Base-by-base conservation (phyloP, 805 yeast genomes). In the Candida rishiriensis region DNA sequence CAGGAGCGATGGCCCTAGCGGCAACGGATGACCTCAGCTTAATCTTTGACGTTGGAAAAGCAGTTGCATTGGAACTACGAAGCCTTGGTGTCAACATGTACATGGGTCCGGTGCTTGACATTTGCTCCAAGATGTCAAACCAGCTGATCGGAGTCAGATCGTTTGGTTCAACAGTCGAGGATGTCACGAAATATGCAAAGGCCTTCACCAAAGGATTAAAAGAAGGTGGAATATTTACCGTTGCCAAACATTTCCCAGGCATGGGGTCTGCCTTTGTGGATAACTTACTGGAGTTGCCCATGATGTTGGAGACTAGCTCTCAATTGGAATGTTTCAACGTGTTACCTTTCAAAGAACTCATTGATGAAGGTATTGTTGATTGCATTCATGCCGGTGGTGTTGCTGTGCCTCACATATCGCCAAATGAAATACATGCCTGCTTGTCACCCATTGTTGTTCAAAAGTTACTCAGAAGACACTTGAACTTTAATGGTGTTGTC, bases 171-270 rank as follows among this genome's bases (percentile, higher is more conserved):
- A 74, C 79, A n/a, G 66, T 76, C 4, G 79, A 78, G 37, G 81
- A 74, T 33, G 85, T 79, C 11, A 65, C 71, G n/a, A 72, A 69
- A 51, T 78, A 69, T 51, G 82, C 81, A 2, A 55, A 61, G 29
- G 79, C 78, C 2, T 73, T 74, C 48, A 74, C 81, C 5, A 64
- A 63, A 45, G 86, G 85, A 1, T 65, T 76, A 37, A 66, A 67
- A 41, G 76, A 69, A 36, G 82, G 80, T 11, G 82, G 83, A 1
- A 55, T 80, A 11, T 56, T 73, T 32, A 69, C 78, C 2, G 73
- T 79, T 45, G 85, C 83, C 0, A 80, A 80, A 52, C 85, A 81
- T 60, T 80, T 80, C 52, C 86, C 86, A 0, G 86, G 86, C 1
- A 78, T 77, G 41, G 85, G 85, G 3, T 74, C 75, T 43, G 83